These are phyloP conservation scores for Paecilomyces variotii DNA, from an alignment of 2,329 filamentous ascomycete genomes.

Conservation along the genomic window DNA sequence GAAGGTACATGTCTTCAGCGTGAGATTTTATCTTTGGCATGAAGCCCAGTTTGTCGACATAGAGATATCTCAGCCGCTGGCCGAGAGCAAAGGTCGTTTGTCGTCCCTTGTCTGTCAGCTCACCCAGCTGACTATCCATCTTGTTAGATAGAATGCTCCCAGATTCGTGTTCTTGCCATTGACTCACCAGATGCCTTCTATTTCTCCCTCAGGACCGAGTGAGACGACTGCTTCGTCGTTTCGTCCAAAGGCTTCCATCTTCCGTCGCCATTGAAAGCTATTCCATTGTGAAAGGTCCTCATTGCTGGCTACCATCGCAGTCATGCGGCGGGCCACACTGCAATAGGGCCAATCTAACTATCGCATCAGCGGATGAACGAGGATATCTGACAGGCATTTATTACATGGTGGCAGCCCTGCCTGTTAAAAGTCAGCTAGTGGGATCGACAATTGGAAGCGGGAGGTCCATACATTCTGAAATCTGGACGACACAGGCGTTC, in stretches of 20 bases:
- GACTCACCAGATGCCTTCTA: conserved; percentile 61
- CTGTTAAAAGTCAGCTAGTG: conserved; percentile 24
- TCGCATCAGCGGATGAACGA: conserved; percentile 12
- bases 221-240: conserved; percentile 52
- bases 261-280: conserved; percentile 55
- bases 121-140: conserved; percentile 43
- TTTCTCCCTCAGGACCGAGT: conserved; percentile 12
- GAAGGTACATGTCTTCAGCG: conserved; percentile 60
- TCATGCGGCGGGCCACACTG: conserved; percentile 63
- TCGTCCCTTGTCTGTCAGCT: conserved; percentile 68
- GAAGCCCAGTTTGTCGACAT: conserved; percentile 66
- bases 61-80: conserved; percentile 59
- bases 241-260: conserved; percentile 72
- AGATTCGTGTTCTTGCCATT: background rate
- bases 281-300: conserved; percentile 50
- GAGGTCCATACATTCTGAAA: conserved; percentile 60
- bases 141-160: conserved; percentile 5
- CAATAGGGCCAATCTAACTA: conserved; percentile 79
- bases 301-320: conserved; percentile 49
- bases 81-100: conserved; percentile 65
- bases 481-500: conserved; percentile 77
- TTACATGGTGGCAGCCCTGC: conserved; percentile 44
- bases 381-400: background rate
- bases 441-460: conserved; percentile 1
- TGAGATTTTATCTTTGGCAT: conserved; percentile 53